phyloP scores from a whole-genome alignment of 441 rosid genomes.

The Pelargonium cotyledonis region DNA sequence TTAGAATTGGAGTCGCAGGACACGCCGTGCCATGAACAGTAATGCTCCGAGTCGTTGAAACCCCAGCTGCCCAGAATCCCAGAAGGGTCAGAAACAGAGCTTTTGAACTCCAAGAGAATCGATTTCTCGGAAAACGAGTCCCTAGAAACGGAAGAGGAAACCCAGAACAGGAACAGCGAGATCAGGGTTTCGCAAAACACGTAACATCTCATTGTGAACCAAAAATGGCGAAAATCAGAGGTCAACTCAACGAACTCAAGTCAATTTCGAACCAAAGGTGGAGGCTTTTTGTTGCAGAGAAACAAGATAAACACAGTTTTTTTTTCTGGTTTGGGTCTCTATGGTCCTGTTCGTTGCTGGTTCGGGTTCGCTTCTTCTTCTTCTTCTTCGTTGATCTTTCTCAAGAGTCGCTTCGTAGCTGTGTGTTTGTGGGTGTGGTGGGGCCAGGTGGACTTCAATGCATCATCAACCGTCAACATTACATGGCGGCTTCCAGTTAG shows the following conservation, averaged over 20 bases:
- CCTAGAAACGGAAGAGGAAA: constrained; percentile 21
- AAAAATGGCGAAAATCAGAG: constrained; percentile 4
- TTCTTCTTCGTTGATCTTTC: neutral
- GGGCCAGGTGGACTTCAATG: constrained; percentile 11
- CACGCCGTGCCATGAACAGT: constrained; percentile 67
- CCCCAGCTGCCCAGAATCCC: constrained; percentile 61
- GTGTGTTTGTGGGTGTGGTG: neutral
- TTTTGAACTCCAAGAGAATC: constrained; percentile 61
- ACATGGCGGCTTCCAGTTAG: constrained; percentile 27
- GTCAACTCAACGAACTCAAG: constrained; percentile 2
- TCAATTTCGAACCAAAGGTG: neutral
- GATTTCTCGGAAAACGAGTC: constrained; percentile 47
- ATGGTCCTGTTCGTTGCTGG: neutral
- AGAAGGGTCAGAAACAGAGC: constrained; percentile 46
- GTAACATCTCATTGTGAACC: constrained; percentile 23
- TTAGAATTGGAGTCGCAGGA: constrained; percentile 45
- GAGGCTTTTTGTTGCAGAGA: neutral
- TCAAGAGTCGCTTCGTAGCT: neutral
- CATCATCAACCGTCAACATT: constrained; percentile 24
- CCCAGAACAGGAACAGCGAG: constrained; percentile 25
- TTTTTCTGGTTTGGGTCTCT: neutral
- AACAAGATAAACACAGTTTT: no score
- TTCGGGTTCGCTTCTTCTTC: neutral
- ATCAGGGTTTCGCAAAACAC: constrained; percentile 16
- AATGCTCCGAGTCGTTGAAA: constrained; percentile 27